A percentile compares a stretch with the other conserved stretches of the same genome.
These are phyloP conservation scores for Metarhizium album DNA, from an alignment of 2,329 filamentous ascomycete species.

Conservation along the genomic window DNA sequence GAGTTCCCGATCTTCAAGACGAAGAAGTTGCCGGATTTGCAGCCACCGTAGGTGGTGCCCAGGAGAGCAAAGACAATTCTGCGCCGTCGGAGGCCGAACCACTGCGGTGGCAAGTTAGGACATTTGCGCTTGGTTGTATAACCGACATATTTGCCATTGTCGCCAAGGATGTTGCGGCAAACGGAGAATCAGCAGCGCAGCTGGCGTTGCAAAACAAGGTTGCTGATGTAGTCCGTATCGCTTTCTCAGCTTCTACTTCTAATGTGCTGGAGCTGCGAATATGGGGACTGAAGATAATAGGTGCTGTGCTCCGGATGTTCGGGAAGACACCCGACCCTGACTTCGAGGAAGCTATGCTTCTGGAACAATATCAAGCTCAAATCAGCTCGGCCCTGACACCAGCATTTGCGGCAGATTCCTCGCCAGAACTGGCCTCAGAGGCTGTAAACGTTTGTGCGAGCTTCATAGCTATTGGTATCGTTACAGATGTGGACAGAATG, in stretches of 20 bases:
- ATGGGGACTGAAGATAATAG: constrained; percentile 87
- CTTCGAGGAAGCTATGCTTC: constrained; percentile 89
- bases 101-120: constrained; percentile 87
- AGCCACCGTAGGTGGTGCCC: constrained; percentile 51
- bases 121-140: constrained; percentile 85
- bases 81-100: constrained; percentile 64
- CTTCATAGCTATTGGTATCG: constrained; percentile 94
- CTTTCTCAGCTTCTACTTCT: constrained; percentile 93
- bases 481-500: constrained; percentile 97
- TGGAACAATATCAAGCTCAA: constrained; percentile 97
- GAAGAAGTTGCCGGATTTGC: constrained; percentile 96
- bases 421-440: constrained; percentile 87
- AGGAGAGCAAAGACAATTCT: constrained; percentile 38
- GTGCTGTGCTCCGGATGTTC: constrained; percentile 89
- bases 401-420: constrained; percentile 91
- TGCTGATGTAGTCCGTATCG: constrained; percentile 89
- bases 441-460: constrained; percentile 97
- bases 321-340: constrained; percentile 92
- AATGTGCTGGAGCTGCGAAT: constrained; percentile 83
- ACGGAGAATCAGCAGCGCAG: constrained; percentile 70
- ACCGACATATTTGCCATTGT: constrained; percentile 72
- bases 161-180: constrained; percentile 65
- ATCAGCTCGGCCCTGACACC: constrained; percentile 95
- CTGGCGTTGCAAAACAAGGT: constrained; percentile 70
- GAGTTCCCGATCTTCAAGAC: constrained; percentile 73